These are phyloP conservation scores for Rhodosporidiobolus sp. DNA, from an alignment of 768 basidiomycete species.

Conservation along the genomic window DNA sequence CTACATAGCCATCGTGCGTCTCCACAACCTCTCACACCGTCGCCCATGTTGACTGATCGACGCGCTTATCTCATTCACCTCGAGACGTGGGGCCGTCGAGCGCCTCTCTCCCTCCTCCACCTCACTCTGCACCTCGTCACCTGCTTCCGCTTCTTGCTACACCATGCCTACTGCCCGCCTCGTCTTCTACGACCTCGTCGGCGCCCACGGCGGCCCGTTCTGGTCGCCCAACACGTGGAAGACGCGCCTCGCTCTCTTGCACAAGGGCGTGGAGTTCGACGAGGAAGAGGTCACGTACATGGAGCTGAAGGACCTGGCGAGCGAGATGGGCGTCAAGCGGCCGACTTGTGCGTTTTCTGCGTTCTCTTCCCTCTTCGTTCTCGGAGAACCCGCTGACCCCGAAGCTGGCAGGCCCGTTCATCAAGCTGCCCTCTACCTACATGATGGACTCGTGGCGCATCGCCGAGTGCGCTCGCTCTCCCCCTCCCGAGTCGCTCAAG, in stretches of 20 bases:
- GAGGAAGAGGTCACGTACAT: constrained; percentile 16
- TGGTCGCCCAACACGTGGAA: constrained; percentile 30
- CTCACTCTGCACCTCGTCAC: too few species aligned
- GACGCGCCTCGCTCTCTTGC: constrained; percentile 13
- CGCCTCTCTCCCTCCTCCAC: too few species aligned
- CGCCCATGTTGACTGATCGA: too few species aligned
- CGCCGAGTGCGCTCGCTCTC: constrained; percentile 7
- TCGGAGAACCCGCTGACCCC: background rate
- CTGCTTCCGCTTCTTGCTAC: too few species aligned
- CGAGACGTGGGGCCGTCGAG: too few species aligned
- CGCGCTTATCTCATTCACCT: too few species aligned
- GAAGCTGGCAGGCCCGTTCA: constrained; percentile 1
- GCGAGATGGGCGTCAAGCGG: constrained; percentile 11
- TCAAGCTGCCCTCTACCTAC: constrained; percentile 12
- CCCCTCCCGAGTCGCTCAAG: background rate
- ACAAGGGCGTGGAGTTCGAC: constrained; percentile 32
- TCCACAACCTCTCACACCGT: too few species aligned
- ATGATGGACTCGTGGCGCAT: constrained; percentile 21
- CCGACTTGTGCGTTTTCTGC: constrained; percentile 2
- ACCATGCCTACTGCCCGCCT: background rate
- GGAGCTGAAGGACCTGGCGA: constrained; percentile 1
- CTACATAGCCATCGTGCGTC: too few species aligned
- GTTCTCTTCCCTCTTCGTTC: background rate
- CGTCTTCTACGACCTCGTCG: constrained; percentile 32
- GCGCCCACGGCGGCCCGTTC: constrained; percentile 11